A percentile compares a stretch with the other conserved stretches of the same genome.
Evolutionary conservation across 1,284 basidiomycete genomes (phyloP).

Genomic region (Fomitopsis betulina): DNA sequence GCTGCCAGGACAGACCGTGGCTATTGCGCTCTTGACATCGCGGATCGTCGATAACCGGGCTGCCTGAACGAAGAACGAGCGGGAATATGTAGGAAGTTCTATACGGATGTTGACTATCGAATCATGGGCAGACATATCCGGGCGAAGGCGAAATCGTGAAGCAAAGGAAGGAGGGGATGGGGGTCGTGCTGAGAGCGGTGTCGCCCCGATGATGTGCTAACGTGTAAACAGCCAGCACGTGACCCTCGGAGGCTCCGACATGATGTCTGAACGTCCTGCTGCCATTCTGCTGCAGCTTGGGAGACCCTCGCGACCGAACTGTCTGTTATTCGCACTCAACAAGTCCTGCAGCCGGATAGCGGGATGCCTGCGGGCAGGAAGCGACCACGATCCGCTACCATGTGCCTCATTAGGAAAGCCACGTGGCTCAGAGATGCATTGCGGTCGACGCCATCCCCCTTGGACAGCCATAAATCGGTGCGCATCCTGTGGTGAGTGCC

Average conservation of each 20-base stretch:
- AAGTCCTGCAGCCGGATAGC: not conserved
- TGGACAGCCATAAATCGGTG: constrained; percentile 1
- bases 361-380: not conserved
- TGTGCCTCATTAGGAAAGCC: not conserved
- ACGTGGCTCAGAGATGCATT: not conserved
- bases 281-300: not conserved
- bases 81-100: constrained; percentile 69
- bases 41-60: constrained; percentile 44
- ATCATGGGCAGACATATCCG: constrained; percentile 18
- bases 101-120: constrained; percentile 53
- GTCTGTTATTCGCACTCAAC: not conserved
- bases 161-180: constrained; percentile 5
- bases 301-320: not conserved
- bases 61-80: constrained; percentile 57
- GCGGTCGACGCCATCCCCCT: not conserved
- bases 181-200: constrained; percentile 1
- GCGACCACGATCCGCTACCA: not conserved
- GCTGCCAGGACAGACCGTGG: constrained; percentile 53
- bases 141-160: not conserved
- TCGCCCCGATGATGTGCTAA: not conserved
- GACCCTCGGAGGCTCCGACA: not conserved
- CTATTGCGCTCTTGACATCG: constrained; percentile 67
- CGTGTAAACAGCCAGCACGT: constrained; percentile 2
- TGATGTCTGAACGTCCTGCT: not conserved
- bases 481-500: not conserved